These are phyloP conservation scores for Bocquillonia castaneifolia DNA, from an alignment of 441 rosid species.

Conservation along the genomic window DNA sequence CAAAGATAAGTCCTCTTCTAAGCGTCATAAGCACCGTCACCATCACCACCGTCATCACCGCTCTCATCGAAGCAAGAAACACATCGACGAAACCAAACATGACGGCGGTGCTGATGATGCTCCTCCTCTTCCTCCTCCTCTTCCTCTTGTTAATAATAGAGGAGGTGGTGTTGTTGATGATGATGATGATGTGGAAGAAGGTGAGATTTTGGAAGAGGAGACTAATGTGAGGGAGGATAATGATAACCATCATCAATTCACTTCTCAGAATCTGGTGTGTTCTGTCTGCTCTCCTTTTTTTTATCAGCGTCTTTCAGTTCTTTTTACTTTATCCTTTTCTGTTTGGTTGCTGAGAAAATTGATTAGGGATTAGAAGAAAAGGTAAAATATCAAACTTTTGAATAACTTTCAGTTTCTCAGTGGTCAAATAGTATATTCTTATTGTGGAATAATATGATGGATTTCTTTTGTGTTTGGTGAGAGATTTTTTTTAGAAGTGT, in stretches of 20 bases:
- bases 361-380: not conserved
- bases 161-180: conserved; percentile 17
- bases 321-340: conserved; percentile 15
- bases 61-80: conserved; percentile 62
- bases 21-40: conserved; percentile 81
- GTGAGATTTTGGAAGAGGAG: conserved; percentile 89
- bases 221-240: conserved; percentile 25
- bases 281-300: conserved; percentile 32
- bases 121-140: conserved; percentile 21
- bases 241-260: conserved; percentile 29
- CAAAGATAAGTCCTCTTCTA: conserved; percentile 58
- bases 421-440: conserved; percentile 30
- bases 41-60: conserved; percentile 59
- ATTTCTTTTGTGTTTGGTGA: conserved; percentile 38
- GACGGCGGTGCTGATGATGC: conserved; percentile 26
- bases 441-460: conserved; percentile 26
- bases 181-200: conserved; percentile 91
- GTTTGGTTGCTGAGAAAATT: conserved; percentile 32
- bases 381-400: not conserved
- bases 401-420: conserved; percentile 23
- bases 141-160: conserved; percentile 14
- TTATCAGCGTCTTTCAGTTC: not conserved
- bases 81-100: conserved; percentile 39
- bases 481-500: conserved; percentile 49
- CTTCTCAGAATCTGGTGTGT: conserved; percentile 61